Evolutionary conservation across 768 basidiomycete species (phyloP), one percentile per base, ranked within the genome.

Genomic region (Artomyces pyxidatus): DNA sequence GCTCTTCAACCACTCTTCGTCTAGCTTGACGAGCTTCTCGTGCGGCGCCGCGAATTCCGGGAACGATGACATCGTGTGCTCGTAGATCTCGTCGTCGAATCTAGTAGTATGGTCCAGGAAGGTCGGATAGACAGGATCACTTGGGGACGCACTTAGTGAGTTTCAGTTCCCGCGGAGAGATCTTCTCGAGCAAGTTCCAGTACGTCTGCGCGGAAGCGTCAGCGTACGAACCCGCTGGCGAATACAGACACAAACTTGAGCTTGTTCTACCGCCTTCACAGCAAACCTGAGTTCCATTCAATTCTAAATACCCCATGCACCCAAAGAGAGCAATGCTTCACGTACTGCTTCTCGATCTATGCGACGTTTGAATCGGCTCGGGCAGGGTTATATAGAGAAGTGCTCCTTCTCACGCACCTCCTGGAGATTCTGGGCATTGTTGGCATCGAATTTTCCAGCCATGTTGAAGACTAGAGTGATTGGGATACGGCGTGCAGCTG

Each of bases 261-360:
- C 90, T 57, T 98, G 92, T 64, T 99, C 94, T 45, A 98, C 93
- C 11, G 92, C 90, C 65, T 85, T 90, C 48, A 99, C 95, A 22
- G 90, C 90, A 63, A 93, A 92, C 61, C 85, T 87, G 45, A 22
- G 22, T 6, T 22, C 23, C 22, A 51, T 46, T 26, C 26, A 29
- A 55, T 45, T 61, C 54, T 23, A 35, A 22, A n/a, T 17, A 21
- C 6, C 37, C 9, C 27, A 39, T 32, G 30, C 38, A 46, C n/a
- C 28, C 19, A 41, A 37, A 27, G 21, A 19, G 4, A 29, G 17
- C 9, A n/a, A 19, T 14, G 26, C 32, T 3, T 16, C 32, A 74
- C 86, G 66, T 62, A 92, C 85, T 96, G 93, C 76, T 93, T 94
- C 72, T 97, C 95, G 53, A 99, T 95, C 89, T 92, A 70, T 42